Percentiles rank a stretch among this genome's conserved stretches.
These are phyloP conservation scores for Carex sylvatica DNA, from an alignment of 202 grass and related monocot genomes.

Conservation along the genomic window DNA sequence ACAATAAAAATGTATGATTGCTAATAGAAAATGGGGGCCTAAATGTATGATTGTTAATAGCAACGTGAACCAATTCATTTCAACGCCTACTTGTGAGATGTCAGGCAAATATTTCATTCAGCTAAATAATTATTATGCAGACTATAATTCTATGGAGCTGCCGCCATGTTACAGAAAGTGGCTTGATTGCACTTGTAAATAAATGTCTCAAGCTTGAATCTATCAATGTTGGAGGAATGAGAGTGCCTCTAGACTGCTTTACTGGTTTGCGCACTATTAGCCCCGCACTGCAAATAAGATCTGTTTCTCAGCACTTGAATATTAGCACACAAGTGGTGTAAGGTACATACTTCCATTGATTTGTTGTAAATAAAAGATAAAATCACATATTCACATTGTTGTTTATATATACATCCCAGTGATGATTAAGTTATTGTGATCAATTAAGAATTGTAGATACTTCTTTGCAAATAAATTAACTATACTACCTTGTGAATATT, in stretches of 20 bases:
- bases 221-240: constrained; percentile 87
- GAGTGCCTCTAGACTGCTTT: constrained; percentile 70
- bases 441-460: not conserved
- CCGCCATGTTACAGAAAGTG: constrained; percentile 73
- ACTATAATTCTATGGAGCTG: constrained; percentile 90
- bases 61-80: not conserved
- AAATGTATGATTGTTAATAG: not conserved
- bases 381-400: not conserved
- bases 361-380: constrained; percentile 11
- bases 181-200: constrained; percentile 62
- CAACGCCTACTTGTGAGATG: not conserved
- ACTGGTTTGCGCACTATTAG: constrained; percentile 59
- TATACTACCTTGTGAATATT: not conserved
- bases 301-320: constrained; percentile 49
- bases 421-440: not conserved
- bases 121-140: constrained; percentile 33
- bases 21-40: too few species aligned
- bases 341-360: constrained; percentile 16
- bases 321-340: constrained; percentile 40
- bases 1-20: not conserved
- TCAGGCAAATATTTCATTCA: constrained; percentile 1
- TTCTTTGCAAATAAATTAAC: not conserved
- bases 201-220: constrained; percentile 67
- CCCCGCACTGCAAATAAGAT: constrained; percentile 72
- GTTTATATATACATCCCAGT: not conserved